phyloP scores from a whole-genome alignment of 192 early-diverging fungal species.

The Coemansia sp. region DNA sequence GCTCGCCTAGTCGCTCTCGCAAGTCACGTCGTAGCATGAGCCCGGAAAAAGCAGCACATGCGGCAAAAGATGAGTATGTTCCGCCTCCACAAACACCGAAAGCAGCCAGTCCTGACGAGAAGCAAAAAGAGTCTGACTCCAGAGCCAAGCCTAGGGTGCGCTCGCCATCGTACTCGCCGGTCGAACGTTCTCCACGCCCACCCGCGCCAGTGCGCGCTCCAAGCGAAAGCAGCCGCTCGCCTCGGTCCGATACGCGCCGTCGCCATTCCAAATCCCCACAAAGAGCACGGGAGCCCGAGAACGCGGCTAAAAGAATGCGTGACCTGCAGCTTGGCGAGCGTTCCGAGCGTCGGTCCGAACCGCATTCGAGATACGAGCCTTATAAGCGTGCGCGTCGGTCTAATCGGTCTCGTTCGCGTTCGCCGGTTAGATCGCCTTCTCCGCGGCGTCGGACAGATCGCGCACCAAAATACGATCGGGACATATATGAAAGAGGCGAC shows the following conservation, averaged over 20 bases:
- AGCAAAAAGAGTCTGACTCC: not conserved
- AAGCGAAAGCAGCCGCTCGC: not conserved
- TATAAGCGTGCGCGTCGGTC: not conserved
- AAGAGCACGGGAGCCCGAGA: not conserved
- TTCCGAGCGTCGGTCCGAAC: not conserved
- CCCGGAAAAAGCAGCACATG: not conserved
- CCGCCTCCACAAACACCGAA: too few relatives aligned
- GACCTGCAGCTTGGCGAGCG: conserved; percentile 13
- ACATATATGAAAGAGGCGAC: conserved; percentile 2
- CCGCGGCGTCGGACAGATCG: not conserved
- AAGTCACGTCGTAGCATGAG: not conserved
- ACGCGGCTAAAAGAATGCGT: conserved; percentile 11
- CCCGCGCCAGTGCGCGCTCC: not conserved
- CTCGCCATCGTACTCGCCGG: conserved; percentile 43
- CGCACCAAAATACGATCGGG: conserved; percentile 6
- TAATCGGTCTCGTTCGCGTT: conserved; percentile 5
- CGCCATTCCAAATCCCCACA: conserved; percentile 2
- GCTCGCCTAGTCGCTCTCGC: too few relatives aligned
- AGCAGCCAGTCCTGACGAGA: not conserved
- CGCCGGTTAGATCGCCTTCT: conserved; percentile 9
- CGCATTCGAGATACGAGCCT: not conserved
- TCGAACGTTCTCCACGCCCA: conserved; percentile 3
- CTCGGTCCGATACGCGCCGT: not conserved
- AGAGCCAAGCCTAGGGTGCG: conserved; percentile 19
- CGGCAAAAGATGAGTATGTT: not conserved